Evolutionary conservation across 2,329 filamentous ascomycete genomes (phyloP), one percentile per base, ranked within the genome.

Genomic region (Aspergillus fructus): DNA sequence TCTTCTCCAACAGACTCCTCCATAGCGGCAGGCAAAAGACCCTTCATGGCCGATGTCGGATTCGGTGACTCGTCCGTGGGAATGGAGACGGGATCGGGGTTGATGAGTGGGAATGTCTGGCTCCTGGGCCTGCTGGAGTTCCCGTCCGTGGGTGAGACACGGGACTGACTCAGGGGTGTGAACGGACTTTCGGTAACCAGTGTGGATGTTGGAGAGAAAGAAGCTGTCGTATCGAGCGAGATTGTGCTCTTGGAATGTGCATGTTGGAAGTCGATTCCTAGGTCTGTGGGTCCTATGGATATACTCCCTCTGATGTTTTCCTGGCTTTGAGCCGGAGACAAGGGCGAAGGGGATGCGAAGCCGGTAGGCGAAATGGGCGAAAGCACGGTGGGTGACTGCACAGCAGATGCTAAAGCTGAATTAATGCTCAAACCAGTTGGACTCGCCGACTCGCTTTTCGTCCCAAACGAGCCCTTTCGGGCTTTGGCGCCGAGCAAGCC

Each of bases 121-220:
- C 90, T 94, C 68, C 91, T 83, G n/a, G 90, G 90, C 55, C 91
- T 83, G 66, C 89, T 88, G 63, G 88, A 86, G 66, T 85, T 85
- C 53, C 79, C 76, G 56, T 75, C 68, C 43, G 74, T 72, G 40
- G 76, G 78, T 53, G 78, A 77, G 37, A 79, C 77, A 58, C 78
- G 79, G 24, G 78, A 76, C 61, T 83, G 80, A 56, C 79, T 79
- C 8, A 78, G 81, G 23, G 81, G 78, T 56, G 83, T 78, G 69
- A 93, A 94, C 1, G 85, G 83, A 53, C 87, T 88, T 62, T 94
- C 88, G 1, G 91, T 89, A 71, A 94, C 91, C 70, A 93, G 89
- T 0, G 89, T 86, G 2, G 86, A 89, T 1, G 86, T 86, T 4
- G 91, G 90, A 0, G 90, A 90, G 66, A 92, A 90, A 0, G 88